Evolutionary conservation across 306 rosid species (phyloP).

Genomic region (Ceratonia siliqua): DNA sequence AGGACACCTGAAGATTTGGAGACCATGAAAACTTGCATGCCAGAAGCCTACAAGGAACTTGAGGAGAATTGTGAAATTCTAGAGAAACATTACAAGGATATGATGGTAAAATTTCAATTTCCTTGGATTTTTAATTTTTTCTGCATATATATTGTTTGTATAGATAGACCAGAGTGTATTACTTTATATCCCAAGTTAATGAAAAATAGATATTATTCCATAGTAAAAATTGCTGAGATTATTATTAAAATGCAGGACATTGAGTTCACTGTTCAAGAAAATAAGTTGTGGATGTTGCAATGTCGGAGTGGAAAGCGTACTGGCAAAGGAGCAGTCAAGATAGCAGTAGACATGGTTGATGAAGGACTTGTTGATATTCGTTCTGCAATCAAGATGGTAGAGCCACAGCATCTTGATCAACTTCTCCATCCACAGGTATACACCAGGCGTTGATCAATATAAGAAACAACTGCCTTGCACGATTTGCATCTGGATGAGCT

Average conservation of each 20-base stretch:
- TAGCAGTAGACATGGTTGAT: constrained; percentile 87
- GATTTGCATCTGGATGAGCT: background rate
- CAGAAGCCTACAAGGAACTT: constrained; percentile 91
- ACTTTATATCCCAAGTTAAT: background rate
- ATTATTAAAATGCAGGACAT: constrained; percentile 61
- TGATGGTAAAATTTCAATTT: constrained; percentile 68
- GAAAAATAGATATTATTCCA: background rate
- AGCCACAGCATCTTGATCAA: constrained; percentile 94
- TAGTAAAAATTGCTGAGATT: constrained; percentile 14
- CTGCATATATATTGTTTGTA: background rate
- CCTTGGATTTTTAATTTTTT: background rate
- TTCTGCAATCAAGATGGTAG: constrained; percentile 86
- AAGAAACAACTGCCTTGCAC: background rate
- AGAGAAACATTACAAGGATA: constrained; percentile 91
- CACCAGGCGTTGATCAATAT: background rate
- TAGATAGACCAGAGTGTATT: background rate
- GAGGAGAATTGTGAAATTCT: constrained; percentile 87
- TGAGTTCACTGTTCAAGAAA: constrained; percentile 98
- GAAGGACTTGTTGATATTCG: constrained; percentile 80
- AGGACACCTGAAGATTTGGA: constrained; percentile 90
- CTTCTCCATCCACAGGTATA: constrained; percentile 95
- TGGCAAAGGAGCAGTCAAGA: constrained; percentile 89
- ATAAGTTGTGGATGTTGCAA: constrained; percentile 97
- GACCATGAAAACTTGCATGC: constrained; percentile 82
- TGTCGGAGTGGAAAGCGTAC: constrained; percentile 93